Base-by-base conservation (phyloP, 164 flowering plant genomes). In the Magnolia changhungtana region DNA sequence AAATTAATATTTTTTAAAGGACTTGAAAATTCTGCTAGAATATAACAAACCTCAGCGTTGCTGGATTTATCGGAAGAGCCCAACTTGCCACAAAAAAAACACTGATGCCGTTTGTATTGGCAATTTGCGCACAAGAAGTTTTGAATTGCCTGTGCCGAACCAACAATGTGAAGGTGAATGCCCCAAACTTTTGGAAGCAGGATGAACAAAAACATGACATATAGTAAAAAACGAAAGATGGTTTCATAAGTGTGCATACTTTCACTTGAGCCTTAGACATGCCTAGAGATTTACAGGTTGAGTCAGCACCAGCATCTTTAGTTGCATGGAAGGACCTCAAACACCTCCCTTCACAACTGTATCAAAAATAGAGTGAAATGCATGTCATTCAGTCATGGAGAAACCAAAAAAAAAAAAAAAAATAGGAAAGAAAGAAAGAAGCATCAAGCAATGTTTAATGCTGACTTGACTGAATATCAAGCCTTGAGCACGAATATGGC, bases 331-430 rank as follows among this genome's bases (percentile, higher is more conserved):
- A 95, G 16, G 92, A 91, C 82, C 99, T 87, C 85, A 93, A 52
- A 83, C 99, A 95, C 65, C 73, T 83, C 19, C 97, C 98, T 52
- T 95, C 97, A 83, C 99, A 95, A 71, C 99, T 95, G 83, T 68
- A 83, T 68, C 13, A 68, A 31, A 37, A 16, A 16, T 29, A 29
- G 9, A 19, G 8, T 24, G 16, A 23, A 66, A 68, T 68, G 29
- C 16, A 45, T 8, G 50, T 27, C 50, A 3, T 37, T 37, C 45
- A 37, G 0, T 37, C 45, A 37, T 37, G 45, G 45, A 37, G 45
- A 37, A 0, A 37, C 45, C 4, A 37, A 37, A 31, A 37, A 3
- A 37, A 31, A 6, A 67, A 11, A 7, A 13, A 10, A 68, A 11
- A 68, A 11, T 37, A 29, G 2, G 51, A 68, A 0, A 37, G 4